Percentiles rank a stretch among this genome's conserved stretches.
These are phyloP conservation scores for Chenopodium quinoa DNA, from an alignment of 148 eudicot genomes.

Conservation along the genomic window DNA sequence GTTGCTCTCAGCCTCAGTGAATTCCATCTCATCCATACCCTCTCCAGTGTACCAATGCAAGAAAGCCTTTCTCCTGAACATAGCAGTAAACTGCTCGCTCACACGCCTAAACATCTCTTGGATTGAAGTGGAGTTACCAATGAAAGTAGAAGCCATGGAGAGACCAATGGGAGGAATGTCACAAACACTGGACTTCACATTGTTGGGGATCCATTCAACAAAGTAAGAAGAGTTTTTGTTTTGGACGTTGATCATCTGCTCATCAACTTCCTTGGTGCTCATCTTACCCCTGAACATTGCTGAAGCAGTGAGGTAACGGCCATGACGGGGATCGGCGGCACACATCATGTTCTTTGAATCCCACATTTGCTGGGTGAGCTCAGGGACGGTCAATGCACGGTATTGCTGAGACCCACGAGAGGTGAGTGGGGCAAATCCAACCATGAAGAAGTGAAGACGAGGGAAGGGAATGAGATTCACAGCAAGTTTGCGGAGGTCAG, in stretches of 20 bases:
- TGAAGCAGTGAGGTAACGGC: conserved; percentile 55
- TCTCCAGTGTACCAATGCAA: conserved; percentile 92
- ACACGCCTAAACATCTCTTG: conserved; percentile 47
- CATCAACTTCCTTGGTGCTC: conserved; percentile 57
- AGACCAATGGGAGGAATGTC: conserved; percentile 45
- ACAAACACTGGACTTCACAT: conserved; percentile 47
- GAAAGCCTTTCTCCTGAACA: conserved; percentile 79
- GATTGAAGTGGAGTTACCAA: conserved; percentile 43
- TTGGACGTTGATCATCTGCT: conserved; percentile 53
- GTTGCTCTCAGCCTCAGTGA: conserved; percentile 86
- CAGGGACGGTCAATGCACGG: conserved; percentile 48
- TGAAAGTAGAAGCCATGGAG: conserved; percentile 43
- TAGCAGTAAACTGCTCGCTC: conserved; percentile 45
- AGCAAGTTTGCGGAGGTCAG: conserved; percentile 51
- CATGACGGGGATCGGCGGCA: conserved; percentile 58
- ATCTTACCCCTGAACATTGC: conserved; percentile 58
- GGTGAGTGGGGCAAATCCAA: conserved; percentile 48
- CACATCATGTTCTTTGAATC: conserved; percentile 62
- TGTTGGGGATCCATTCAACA: conserved; percentile 54
- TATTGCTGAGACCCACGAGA: conserved; percentile 51
- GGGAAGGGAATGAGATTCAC: conserved; percentile 50
- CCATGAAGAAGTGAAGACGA: conserved; percentile 55
- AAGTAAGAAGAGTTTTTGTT: conserved; percentile 53
- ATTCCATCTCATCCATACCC: conserved; percentile 94
- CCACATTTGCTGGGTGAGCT: conserved; percentile 64